Evolutionary conservation across 208 protist genomes (phyloP), one percentile per base, ranked within the genome.

Genomic region (Hexamita inflata): DNA sequence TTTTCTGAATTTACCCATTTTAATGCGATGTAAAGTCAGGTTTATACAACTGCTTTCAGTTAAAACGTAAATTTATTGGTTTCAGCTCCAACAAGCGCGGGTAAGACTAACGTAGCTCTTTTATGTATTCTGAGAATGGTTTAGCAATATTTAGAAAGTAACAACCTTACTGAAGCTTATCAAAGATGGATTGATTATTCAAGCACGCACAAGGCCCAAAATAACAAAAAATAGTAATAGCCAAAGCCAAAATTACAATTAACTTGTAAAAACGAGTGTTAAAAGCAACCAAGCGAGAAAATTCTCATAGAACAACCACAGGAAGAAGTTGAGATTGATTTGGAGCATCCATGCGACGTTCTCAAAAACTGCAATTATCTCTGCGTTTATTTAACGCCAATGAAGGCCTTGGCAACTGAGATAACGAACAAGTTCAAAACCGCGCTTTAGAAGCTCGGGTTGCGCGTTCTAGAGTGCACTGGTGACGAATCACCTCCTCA

Each of bases 401-500:
- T 99, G 94, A 99, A 99, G 84, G 96, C 96, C 29, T 86, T 99
- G 1, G 96, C 94, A 64, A 78, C 89, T 70, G 94, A 99, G 83
- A 95, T 98, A 86, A 90, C 94, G 26, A 84, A 84, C 34, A 96
- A 95, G 76, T 98, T 99, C 75, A 85, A 81, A 39, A 78, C 82
- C 26, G 85, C 90, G 34, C 85, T 98, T 0, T 7, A 60, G 7
- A 49, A 59, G 64, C 75, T 79, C 2, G 74, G 67, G 29, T 53
- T 86, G 13, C 66, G 66, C 24, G 85, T 96, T 66, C 81, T 87
- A 59, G 95, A 98, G 83, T 87, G 96, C 49, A 98, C 96, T 29
- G 96, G 96, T 42, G 96, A 99, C 83, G 98, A 97, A 92, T 92
- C 97, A 83, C 87, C 98, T 40, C 95, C 93, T 13, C 92, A 94